phyloP scores from a whole-genome alignment of 2,329 filamentous ascomycete species.

The Coniochaeta sp. region DNA sequence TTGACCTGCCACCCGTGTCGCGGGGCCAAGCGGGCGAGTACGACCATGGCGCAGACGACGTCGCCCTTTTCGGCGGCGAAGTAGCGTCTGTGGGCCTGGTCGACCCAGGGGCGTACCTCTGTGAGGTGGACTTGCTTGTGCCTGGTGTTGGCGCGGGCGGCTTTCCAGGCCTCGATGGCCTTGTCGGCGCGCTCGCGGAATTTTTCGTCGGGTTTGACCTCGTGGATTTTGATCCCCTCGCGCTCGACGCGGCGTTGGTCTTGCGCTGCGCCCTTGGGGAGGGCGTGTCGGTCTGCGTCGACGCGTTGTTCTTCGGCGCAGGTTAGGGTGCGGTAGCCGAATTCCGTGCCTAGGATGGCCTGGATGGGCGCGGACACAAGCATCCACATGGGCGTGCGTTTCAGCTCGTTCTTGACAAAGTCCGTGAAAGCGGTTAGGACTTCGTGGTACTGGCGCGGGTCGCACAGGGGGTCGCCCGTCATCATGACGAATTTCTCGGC shows the following conservation, averaged over 20 bases:
- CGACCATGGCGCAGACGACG: conserved; percentile 68
- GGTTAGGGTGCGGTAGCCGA: conserved; percentile 83
- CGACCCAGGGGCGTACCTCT: conserved; percentile 83
- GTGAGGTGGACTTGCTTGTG: conserved; percentile 76
- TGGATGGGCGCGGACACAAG: conserved; percentile 75
- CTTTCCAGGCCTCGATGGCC: conserved; percentile 73
- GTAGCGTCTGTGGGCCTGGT: conserved; percentile 76
- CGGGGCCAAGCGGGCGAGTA: conserved; percentile 74
- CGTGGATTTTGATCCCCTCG: conserved; percentile 75
- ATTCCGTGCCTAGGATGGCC: conserved; percentile 69
- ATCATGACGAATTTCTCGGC: conserved; percentile 67
- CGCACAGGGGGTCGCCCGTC: conserved; percentile 82
- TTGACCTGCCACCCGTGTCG: conserved; percentile 89
- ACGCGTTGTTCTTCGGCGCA: conserved; percentile 86
- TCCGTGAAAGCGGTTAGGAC: conserved; percentile 70
- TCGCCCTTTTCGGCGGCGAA: conserved; percentile 72
- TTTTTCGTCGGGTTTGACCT: conserved; percentile 62
- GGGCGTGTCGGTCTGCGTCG: conserved; percentile 62
- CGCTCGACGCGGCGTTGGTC: conserved; percentile 77
- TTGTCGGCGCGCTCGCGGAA: conserved; percentile 63
- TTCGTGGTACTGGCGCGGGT: conserved; percentile 65
- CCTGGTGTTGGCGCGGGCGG: conserved; percentile 63
- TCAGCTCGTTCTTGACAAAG: conserved; percentile 61
- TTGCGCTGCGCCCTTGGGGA: conserved; percentile 46
- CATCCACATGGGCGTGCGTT: conserved; percentile 66